Percentiles rank a stretch among this genome's conserved stretches.
These are phyloP conservation scores for Periconia digitata DNA, from an alignment of 2,329 filamentous ascomycete genomes.

Conservation along the genomic window DNA sequence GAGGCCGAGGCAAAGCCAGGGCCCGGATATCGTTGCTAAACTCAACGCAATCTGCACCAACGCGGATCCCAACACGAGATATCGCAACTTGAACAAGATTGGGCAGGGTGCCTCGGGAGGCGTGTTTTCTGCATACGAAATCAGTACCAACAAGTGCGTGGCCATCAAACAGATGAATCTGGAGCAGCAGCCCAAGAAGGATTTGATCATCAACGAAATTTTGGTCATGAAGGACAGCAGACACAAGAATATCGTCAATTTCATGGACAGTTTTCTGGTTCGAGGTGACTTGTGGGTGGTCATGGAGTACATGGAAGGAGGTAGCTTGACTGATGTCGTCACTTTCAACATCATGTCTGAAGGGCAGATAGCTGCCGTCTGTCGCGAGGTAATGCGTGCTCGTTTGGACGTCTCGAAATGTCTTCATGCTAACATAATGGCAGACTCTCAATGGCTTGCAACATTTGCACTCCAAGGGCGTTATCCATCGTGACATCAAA, in stretches of 20 bases:
- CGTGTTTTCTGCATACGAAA: slow-evolving; percentile 88
- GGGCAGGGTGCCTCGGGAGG: slow-evolving; percentile 96
- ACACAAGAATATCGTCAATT: slow-evolving; percentile 98
- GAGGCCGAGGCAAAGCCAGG: slow-evolving; percentile 75
- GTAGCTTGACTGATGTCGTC: slow-evolving; percentile 95
- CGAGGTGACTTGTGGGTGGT: slow-evolving; percentile 94
- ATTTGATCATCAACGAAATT: slow-evolving; percentile 98
- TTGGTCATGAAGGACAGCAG: slow-evolving; percentile 99
- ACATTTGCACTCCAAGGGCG: slow-evolving; percentile 94
- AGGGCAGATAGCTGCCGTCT: slow-evolving; percentile 94
- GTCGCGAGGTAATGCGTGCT: slow-evolving; percentile 68
- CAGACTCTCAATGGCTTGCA: slow-evolving; percentile 85
- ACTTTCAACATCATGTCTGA: slow-evolving; percentile 99
- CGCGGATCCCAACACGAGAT: slow-evolving; percentile 85
- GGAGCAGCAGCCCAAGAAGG: slow-evolving; percentile 98
- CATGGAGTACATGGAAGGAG: slow-evolving; percentile 99
- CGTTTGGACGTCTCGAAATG: background rate
- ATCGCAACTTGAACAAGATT: slow-evolving; percentile 88
- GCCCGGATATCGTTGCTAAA: slow-evolving; percentile 77
- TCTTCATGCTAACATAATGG: slow-evolving; percentile 6
- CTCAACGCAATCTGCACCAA: slow-evolving; percentile 88
- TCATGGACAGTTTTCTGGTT: slow-evolving; percentile 94
- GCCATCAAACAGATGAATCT: slow-evolving; percentile 99
- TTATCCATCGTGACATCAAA: slow-evolving; percentile 98
- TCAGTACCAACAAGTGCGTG: slow-evolving; percentile 80